Conservation (phyloP, 129 eudicot genomes). For the Flaveria robusta region DNA sequence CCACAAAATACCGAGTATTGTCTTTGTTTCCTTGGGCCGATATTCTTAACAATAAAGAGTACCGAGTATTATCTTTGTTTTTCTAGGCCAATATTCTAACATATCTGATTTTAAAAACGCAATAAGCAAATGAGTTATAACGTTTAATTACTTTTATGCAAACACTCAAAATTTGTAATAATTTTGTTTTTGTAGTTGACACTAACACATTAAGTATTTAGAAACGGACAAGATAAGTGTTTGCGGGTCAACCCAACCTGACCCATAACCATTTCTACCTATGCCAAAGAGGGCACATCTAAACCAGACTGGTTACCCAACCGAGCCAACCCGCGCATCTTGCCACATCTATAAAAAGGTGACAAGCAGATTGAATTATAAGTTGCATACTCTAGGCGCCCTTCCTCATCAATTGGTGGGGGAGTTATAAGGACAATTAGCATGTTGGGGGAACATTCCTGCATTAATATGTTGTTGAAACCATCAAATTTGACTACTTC, state of each 20-base stretch:
- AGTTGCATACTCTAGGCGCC: conserved; percentile 68
- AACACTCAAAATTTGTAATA: not conserved
- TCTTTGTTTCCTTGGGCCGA: no score
- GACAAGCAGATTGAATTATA: conserved; percentile 29
- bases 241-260: not conserved
- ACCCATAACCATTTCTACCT: no score
- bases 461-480: conserved; percentile 23
- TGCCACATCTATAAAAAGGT: conserved; percentile 2
- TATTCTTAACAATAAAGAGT: no score
- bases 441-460: conserved; percentile 66
- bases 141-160: no score
- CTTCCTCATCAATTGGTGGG: conserved; percentile 81
- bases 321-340: not conserved
- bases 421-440: conserved; percentile 81
- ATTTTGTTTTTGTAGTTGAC: not conserved
- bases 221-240: not conserved
- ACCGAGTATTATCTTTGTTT: not conserved
- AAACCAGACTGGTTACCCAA: not conserved
- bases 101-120: not conserved
- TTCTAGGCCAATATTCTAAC: not conserved
- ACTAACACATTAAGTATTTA: not conserved
- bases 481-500: conserved; percentile 7
- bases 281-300: not conserved
- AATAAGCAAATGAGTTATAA: not conserved
- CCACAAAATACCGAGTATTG: no score